A percentile compares a stretch with the other conserved stretches of the same genome.
These are phyloP conservation scores for Pelargonium hybrid DNA, from an alignment of 441 rosid genomes.

Conservation along the genomic window DNA sequence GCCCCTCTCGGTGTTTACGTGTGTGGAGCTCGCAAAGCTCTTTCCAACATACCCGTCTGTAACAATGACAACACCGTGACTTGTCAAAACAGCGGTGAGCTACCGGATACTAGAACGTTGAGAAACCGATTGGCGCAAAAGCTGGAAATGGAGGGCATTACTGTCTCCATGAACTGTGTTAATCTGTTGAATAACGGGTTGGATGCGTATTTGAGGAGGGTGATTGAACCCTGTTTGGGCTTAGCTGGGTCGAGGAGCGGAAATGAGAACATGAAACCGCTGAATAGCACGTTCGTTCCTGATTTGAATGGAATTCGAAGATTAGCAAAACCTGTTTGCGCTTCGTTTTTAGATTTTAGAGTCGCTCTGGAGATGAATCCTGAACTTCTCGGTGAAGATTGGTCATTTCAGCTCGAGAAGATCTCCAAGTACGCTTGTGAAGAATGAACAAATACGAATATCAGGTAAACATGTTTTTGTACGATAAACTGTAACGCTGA, in stretches of 20 bases:
- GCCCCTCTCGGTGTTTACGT: constrained; percentile 72
- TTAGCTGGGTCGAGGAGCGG: constrained; percentile 36
- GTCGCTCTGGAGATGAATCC: constrained; percentile 66
- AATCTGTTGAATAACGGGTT: constrained; percentile 56
- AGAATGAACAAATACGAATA: constrained; percentile 21
- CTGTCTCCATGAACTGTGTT: constrained; percentile 36
- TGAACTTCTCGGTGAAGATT: constrained; percentile 52
- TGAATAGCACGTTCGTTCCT: constrained; percentile 6
- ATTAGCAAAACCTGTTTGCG: constrained; percentile 18
- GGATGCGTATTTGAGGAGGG: constrained; percentile 49
- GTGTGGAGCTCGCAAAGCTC: constrained; percentile 25
- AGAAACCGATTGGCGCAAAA: constrained; percentile 44
- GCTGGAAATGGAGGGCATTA: constrained; percentile 49
- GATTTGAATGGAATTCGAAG: constrained; percentile 21
- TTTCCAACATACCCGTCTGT: background rate
- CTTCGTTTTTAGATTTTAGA: constrained; percentile 44
- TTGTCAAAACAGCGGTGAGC: constrained; percentile 16
- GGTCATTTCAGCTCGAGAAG: constrained; percentile 64
- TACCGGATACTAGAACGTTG: constrained; percentile 62
- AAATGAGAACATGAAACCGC: constrained; percentile 18
- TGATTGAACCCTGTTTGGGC: constrained; percentile 54
- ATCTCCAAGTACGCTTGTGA: constrained; percentile 32
- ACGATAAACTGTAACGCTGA: background rate
- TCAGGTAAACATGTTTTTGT: too few species aligned
- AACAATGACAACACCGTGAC: background rate